Base-by-base conservation (phyloP, 2,329 filamentous ascomycete genomes). In the Fusarium poae region DNA sequence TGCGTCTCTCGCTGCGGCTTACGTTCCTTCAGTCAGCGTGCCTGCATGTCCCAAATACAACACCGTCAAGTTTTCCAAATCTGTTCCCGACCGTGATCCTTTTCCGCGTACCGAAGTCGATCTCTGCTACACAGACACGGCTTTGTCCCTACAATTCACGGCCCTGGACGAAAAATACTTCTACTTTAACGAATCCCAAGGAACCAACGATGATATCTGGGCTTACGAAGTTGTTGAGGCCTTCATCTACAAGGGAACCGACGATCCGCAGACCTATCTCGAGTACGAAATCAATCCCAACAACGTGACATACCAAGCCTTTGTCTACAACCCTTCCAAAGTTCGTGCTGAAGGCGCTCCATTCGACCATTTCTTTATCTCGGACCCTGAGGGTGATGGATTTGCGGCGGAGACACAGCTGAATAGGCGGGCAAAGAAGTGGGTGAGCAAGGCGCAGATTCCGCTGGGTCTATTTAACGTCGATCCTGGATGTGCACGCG, bases 281-380 rank as follows among this genome's bases (percentile, higher is more conserved):
- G 83, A 85, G 75, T 83, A 84, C 68, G 83, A 85, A 72, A 79
- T 85, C 42, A 83, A 74, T 71, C 83, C 83, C 50, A 82, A 83
- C 77, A 85, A 85, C 62, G 79, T 82, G 53, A 85, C 83, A 23
- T 85, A 82, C 76, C 82, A 85, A 65, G 81, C 83, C 11, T 82
- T 84, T 62, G 80, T 85, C 68, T 85, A 82, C 76, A 85, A 85
- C 70, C 83, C 82, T 6, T 79, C 80, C 68, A 84, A 84, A 67
- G 77, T 79, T 16, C 80, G 83, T 27, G 76, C 77, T 3, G 55
- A 70, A 1, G 80, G 78, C 21, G 78, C 81, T 12, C 78, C 83
- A 0, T 81, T 85, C 44, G 83, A 84, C 65, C 78, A 79, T 49
- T 79, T 81, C 45, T 82, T 81, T 65, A 71, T 85, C 52, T 67